phyloP scores from a whole-genome alignment of 768 basidiomycete genomes.

The Suillus plorans region DNA sequence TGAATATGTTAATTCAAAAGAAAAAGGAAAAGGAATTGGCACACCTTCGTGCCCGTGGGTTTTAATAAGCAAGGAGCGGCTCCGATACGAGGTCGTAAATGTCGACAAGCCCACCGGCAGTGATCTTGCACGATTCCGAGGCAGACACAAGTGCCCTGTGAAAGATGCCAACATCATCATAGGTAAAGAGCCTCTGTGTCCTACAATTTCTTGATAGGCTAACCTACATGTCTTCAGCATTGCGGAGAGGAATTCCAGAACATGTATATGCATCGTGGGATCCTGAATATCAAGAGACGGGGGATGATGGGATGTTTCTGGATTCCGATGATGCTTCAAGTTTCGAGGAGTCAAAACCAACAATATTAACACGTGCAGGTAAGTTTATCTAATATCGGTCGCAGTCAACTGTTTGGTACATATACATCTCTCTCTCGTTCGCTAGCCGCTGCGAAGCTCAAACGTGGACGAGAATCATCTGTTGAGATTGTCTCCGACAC shows the following conservation, averaged over 20 bases:
- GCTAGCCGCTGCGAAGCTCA: not conserved
- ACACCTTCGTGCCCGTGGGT: not conserved
- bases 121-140: conserved; percentile 4
- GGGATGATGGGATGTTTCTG: not conserved
- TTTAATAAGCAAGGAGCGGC: conserved; percentile 6
- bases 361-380: not conserved
- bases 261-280: conserved; percentile 6
- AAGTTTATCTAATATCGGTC: not conserved
- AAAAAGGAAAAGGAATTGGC: conserved; percentile 1
- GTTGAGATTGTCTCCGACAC: not conserved
- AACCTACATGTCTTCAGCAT: not conserved
- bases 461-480: not conserved
- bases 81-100: not conserved
- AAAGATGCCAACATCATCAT: conserved; percentile 3
- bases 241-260: not conserved
- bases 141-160: not conserved
- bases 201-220: not conserved
- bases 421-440: not conserved
- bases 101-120: not conserved
- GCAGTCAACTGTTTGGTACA: not conserved
- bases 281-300: not conserved
- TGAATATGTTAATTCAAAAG: not conserved
- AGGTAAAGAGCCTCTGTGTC: not conserved
- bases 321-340: not conserved
- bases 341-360: not conserved